Conservation (phyloP, 2,329 filamentous ascomycete species). For the Xylariomycetidae sp. region DNA sequence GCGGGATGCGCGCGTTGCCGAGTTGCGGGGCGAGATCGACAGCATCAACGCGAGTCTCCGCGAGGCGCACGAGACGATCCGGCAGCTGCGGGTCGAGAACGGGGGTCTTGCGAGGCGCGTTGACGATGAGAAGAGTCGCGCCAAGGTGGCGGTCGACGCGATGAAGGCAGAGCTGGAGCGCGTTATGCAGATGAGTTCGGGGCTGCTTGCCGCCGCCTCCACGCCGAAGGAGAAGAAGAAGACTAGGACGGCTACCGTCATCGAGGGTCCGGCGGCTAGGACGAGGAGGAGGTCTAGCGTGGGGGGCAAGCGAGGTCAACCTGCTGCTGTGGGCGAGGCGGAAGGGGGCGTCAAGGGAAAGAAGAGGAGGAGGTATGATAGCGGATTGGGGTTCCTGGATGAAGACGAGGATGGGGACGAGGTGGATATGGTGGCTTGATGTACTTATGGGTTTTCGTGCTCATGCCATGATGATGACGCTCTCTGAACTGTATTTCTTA, state of each 20-base stretch:
- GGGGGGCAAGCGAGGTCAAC: neutral
- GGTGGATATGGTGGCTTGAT: slow-evolving; percentile 12
- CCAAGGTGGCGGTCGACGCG: slow-evolving; percentile 40
- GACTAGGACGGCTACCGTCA: neutral
- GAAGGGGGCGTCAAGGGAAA: slow-evolving; percentile 22
- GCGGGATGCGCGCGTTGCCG: slow-evolving; percentile 44
- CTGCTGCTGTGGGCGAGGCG: neutral
- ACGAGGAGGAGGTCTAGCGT: slow-evolving; percentile 8
- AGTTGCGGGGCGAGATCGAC: slow-evolving; percentile 46
- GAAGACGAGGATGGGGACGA: slow-evolving; percentile 40
- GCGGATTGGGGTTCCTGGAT: slow-evolving; percentile 50
- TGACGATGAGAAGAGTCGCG: slow-evolving; percentile 34
- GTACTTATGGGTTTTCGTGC: too few species aligned
- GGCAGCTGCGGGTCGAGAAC: slow-evolving; percentile 43
- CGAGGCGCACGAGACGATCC: slow-evolving; percentile 42
- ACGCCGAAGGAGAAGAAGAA: slow-evolving; percentile 2
- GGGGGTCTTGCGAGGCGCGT: slow-evolving; percentile 30
- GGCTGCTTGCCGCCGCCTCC: neutral
- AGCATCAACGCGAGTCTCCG: slow-evolving; percentile 35
- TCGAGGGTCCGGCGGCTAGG: neutral
- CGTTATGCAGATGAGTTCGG: slow-evolving; percentile 35
- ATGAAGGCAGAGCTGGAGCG: slow-evolving; percentile 49
- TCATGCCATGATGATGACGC: too few species aligned
- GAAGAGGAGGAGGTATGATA: slow-evolving; percentile 48
- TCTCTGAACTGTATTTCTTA: too few species aligned